Evolutionary conservation across 2,329 filamentous ascomycete genomes (phyloP), one percentile per base, ranked within the genome.

Genomic region (Aureobasidium sp.): DNA sequence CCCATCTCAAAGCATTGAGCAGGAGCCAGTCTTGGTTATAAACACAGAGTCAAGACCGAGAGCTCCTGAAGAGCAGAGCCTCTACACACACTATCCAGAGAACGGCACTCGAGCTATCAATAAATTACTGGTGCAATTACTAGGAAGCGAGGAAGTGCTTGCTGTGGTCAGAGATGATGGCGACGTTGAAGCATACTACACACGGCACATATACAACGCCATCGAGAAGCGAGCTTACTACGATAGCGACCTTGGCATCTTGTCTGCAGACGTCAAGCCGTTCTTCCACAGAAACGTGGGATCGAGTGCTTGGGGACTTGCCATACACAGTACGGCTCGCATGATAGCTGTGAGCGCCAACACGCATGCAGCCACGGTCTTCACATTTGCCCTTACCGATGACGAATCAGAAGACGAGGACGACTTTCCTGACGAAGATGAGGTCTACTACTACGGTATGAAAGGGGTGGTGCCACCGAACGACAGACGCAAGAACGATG

Each of bases 281-380:
- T 89, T 96, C 69, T 89, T 96, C 62, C 83, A 85, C 63, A 83
- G 88, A 39, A 91, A 89, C 70, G 91, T 96, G 2, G 83, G 84
- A 1, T 77, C 75, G 29, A 93, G 90, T 63, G 93, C 92, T 2
- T 99, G 94, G 94, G 94, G 93, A 0, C 74, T 96, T 52, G 88
- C 91, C 8, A 81, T 96, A 11, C 93, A 97, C 72, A 81, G 84
- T 64, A 78, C 86, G 65, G 90, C 90, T n/a, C 85, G 92, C 0
- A 78, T 97, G 64, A 88, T 99, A 64, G 94, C 93, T 0, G 87
- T 95, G 42, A 90, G 89, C 67, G 86, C 89, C 0, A 99, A 99
- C 71, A 83, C 81, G 0, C 77, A 79, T 27, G 69, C 76, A 16
- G 80, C 89, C 32, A 81, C 78, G 3, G 77, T 88, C 0, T 83